Conservation (phyloP, 306 rosid genomes). For the Carpinus viminea region DNA sequence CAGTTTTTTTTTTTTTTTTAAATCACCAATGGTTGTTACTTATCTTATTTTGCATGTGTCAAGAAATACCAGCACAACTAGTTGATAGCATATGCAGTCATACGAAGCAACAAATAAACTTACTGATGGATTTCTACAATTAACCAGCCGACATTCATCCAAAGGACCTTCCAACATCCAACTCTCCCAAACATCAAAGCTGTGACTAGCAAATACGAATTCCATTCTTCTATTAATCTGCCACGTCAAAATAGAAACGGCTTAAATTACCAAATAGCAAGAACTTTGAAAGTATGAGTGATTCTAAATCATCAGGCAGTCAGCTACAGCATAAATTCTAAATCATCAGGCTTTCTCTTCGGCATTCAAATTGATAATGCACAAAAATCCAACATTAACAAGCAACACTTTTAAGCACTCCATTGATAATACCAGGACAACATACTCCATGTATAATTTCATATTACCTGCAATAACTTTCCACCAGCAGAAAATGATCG, state of each 20-base stretch:
- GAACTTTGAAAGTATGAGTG: slow-evolving; percentile 18
- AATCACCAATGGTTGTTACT: not conserved
- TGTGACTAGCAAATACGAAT: slow-evolving; percentile 95
- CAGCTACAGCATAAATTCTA: not conserved
- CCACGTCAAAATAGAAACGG: slow-evolving; percentile 23
- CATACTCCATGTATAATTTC: not conserved
- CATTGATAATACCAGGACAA: not conserved
- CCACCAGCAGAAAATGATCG: slow-evolving; percentile 98
- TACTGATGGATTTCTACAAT: slow-evolving; percentile 83
- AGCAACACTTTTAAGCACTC: not conserved
- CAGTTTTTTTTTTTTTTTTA: not conserved
- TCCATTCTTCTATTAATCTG: slow-evolving; percentile 97
- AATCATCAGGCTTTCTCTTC: not conserved
- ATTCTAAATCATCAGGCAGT: slow-evolving; percentile 16
- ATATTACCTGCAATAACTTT: slow-evolving; percentile 83
- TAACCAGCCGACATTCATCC: slow-evolving; percentile 87
- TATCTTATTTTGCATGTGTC: not conserved
- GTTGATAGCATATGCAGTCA: slow-evolving; percentile 22
- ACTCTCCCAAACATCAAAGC: slow-evolving; percentile 98
- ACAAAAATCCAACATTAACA: slow-evolving; percentile 10
- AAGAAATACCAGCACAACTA: not conserved
- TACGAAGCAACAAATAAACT: slow-evolving; percentile 28
- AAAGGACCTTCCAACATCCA: slow-evolving; percentile 86
- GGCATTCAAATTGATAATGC: slow-evolving; percentile 13
- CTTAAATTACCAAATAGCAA: slow-evolving; percentile 20